phyloP scores from a whole-genome alignment of 176 grass and related monocot species.

The Carex parvula region DNA sequence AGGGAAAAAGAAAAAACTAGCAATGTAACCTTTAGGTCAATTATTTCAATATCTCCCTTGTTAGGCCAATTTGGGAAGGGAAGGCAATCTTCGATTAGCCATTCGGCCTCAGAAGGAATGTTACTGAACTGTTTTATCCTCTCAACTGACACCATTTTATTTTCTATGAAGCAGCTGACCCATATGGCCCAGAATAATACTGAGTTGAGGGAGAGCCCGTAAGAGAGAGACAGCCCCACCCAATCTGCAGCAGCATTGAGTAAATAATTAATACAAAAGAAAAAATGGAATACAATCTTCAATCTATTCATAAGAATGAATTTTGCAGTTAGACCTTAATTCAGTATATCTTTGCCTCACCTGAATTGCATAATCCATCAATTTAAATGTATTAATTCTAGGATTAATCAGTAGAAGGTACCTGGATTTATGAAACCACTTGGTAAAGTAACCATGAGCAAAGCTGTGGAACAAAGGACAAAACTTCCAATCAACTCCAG shows the following conservation, averaged over 20 bases:
- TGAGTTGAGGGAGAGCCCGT: constrained; percentile 82
- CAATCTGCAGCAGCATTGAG: constrained; percentile 50
- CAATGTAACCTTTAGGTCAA: constrained; percentile 68
- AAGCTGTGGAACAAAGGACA: constrained; percentile 73
- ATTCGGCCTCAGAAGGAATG: constrained; percentile 74
- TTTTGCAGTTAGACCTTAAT: background rate
- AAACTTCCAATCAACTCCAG: constrained; percentile 77
- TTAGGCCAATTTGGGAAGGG: constrained; percentile 67
- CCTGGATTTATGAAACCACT: constrained; percentile 65
- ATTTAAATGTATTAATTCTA: background rate
- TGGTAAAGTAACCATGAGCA: constrained; percentile 90
- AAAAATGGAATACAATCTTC: too few species aligned
- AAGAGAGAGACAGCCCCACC: constrained; percentile 90
- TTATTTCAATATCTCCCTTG: constrained; percentile 65
- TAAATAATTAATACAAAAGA: background rate
- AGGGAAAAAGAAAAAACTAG: background rate
- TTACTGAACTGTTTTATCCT: constrained; percentile 94
- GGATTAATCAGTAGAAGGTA: constrained; percentile 17
- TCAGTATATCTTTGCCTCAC: background rate
- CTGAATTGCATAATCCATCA: background rate
- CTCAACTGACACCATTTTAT: constrained; percentile 93
- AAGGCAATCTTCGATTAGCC: constrained; percentile 71
- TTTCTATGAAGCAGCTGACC: constrained; percentile 92
- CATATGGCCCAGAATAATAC: constrained; percentile 74
- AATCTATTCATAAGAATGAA: too few species aligned